Percentiles rank a stretch among this genome's conserved stretches.
These are phyloP conservation scores for Barnettozyma wickerhamii DNA, from an alignment of 805 yeast genomes.

Conservation along the genomic window DNA sequence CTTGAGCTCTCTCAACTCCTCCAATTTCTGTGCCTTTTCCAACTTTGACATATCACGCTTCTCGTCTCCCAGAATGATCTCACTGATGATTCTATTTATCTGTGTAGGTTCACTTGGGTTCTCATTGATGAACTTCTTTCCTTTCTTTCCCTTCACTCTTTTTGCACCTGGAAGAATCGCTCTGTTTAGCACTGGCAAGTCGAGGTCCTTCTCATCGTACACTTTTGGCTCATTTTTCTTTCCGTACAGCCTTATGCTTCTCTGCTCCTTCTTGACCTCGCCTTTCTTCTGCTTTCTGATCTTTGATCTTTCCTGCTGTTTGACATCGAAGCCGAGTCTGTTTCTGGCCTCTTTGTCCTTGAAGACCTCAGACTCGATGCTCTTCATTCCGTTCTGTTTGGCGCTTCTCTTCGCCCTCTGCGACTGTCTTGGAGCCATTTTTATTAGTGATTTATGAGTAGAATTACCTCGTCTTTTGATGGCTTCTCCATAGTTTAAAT, in stretches of 20 bases:
- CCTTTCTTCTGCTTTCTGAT: slow-evolving; percentile 45
- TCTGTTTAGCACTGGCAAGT: slow-evolving; percentile 74
- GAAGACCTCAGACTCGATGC: slow-evolving; percentile 61
- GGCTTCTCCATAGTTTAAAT: no score
- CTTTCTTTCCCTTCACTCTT: slow-evolving; percentile 77
- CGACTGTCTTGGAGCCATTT: slow-evolving; percentile 57
- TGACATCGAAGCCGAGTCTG: slow-evolving; percentile 40
- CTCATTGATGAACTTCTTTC: slow-evolving; percentile 73
- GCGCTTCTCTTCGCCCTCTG: slow-evolving; percentile 53
- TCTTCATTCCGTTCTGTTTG: slow-evolving; percentile 49
- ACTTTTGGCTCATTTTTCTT: slow-evolving; percentile 39
- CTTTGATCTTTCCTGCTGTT: slow-evolving; percentile 49
- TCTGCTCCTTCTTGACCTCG: slow-evolving; percentile 62
- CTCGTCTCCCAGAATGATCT: slow-evolving; percentile 80
- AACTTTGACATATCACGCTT: slow-evolving; percentile 78
- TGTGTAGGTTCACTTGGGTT: slow-evolving; percentile 47
- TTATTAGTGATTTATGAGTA: not conserved
- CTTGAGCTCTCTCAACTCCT: slow-evolving; percentile 83
- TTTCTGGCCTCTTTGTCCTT: slow-evolving; percentile 68
- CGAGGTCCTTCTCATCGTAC: slow-evolving; percentile 74
- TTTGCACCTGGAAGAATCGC: slow-evolving; percentile 85
- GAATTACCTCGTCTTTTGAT: no score
- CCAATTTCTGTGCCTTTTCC: slow-evolving; percentile 85
- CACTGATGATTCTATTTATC: slow-evolving; percentile 66
- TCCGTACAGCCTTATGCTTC: slow-evolving; percentile 63